Conservation (phyloP, 2,329 filamentous ascomycete species). For the Fusarium transvaalense region DNA sequence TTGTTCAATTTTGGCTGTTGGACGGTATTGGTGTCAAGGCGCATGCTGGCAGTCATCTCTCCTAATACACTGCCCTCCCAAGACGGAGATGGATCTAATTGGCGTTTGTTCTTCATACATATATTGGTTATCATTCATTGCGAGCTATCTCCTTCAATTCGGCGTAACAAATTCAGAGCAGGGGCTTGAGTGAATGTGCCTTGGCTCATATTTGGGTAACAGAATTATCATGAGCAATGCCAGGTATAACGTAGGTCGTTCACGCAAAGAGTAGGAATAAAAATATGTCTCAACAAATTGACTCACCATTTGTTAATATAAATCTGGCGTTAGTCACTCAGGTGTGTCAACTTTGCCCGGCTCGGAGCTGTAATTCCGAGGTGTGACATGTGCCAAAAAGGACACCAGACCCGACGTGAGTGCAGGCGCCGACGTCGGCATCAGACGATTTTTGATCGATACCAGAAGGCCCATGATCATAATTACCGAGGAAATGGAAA, state of each 20-base stretch:
- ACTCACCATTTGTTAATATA: not conserved
- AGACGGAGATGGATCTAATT: not conserved
- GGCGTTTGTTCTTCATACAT: conserved; percentile 19
- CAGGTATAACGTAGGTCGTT: not conserved
- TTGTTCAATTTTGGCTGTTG: conserved; percentile 1
- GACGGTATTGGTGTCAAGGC: conserved; percentile 17
- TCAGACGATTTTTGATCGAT: not conserved
- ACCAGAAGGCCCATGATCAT: not conserved
- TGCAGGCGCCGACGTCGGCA: conserved; percentile 5
- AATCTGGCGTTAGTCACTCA: not conserved
- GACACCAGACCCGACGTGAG: not conserved
- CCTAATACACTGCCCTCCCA: not conserved
- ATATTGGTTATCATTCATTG: conserved; percentile 10
- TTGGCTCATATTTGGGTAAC: not conserved
- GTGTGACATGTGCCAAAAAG: not conserved
- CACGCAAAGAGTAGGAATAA: not conserved
- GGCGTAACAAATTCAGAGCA: not conserved
- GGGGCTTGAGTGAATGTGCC: not conserved
- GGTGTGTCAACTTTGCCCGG: conserved; percentile 1
- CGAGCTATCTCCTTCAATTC: not conserved
- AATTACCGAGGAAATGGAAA: not conserved
- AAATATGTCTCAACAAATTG: not conserved
- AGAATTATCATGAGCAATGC: not conserved
- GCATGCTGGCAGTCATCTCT: conserved; percentile 12
- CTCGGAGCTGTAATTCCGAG: conserved; percentile 24